Evolutionary conservation across 495 filamentous ascomycete species (phyloP), one percentile per base, ranked within the genome.

Genomic region (Neurospora tetrasperma): DNA sequence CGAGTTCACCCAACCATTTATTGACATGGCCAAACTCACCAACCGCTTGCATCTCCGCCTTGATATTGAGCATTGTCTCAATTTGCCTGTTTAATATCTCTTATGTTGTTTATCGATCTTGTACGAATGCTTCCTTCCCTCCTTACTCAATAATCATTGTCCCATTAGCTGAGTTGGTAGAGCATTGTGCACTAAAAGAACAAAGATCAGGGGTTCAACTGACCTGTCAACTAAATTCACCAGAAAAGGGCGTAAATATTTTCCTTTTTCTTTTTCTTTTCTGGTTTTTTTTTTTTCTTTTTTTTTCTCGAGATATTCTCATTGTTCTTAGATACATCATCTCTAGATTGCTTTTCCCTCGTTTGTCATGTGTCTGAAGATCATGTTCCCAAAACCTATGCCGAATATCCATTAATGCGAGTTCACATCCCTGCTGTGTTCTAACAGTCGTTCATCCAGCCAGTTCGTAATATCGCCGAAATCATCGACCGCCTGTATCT

Each of bases 401-500:
- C 54, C 12, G 11, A 62, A 4, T 59, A 8, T 10, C 12, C 12
- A 1, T 66, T 18, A 66, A 18, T 27, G 6, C 3, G 27, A 38
- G 54, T 9, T 66, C 14, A 16, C 6, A n/a, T 62, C 7, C 70
- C 40, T 48, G 40, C 44, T 46, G 39, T 41, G 35, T 41, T 23
- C 27, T 23, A 44, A 74, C 8, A 86, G 75, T 66, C 78, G 82
- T 44, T 77, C 74, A 73, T 92, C 86, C 70, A 96, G 82, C 92
- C 93, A 94, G 1, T 77, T 71, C 18, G 88, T 86, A 43, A 96
- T 78, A 16, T 89, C 86, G 0, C 86, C 85, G 38, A 81, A 79
- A 23, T 88, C 84, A 73, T 93, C 93, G 71, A 97, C 83, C 10
- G 92, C 85, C 82, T 99, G 93, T 73, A 96, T 95, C 82, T 99